Evolutionary conservation across 352 stramenopile species (phyloP).

Genomic region (Phytophthora meadii): DNA sequence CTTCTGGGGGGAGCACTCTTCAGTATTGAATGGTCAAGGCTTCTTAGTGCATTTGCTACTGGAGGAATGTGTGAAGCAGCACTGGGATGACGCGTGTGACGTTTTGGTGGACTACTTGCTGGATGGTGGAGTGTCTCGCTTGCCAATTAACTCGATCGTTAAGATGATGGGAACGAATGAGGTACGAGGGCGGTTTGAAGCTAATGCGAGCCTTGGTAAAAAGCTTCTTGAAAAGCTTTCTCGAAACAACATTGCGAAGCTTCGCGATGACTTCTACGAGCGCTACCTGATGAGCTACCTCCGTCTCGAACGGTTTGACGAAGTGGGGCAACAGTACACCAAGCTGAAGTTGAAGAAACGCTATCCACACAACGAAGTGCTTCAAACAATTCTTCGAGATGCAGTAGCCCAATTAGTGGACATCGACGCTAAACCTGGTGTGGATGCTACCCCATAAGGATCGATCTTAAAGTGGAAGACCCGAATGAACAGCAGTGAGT

Average conservation of each 20-base stretch:
- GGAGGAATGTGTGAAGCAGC: constrained; percentile 38
- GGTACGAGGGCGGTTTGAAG: constrained; percentile 38
- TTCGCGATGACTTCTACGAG: constrained; percentile 46
- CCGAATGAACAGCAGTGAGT: not conserved
- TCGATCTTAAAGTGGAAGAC: no score
- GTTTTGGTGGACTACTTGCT: constrained; percentile 43
- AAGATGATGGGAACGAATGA: constrained; percentile 48
- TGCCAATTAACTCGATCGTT: constrained; percentile 38
- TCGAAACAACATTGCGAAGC: constrained; percentile 23
- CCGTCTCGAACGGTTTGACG: constrained; percentile 40
- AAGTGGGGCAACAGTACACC: constrained; percentile 31
- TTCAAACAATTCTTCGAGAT: constrained; percentile 43
- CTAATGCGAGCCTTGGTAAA: constrained; percentile 39
- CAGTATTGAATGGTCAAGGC: constrained; percentile 43
- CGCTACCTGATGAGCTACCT: constrained; percentile 49
- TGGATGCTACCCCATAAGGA: no score
- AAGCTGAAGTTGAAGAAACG: constrained; percentile 33
- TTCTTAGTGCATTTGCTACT: constrained; percentile 62
- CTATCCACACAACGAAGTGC: constrained; percentile 43
- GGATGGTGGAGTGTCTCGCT: constrained; percentile 24
- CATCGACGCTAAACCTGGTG: no score
- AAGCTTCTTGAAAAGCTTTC: constrained; percentile 36
- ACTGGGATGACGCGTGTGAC: constrained; percentile 41
- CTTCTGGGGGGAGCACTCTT: constrained; percentile 44
- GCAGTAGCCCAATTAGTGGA: constrained; percentile 23